Evolutionary conservation across 2,329 filamentous ascomycete genomes (phyloP).

Genomic region (Colletotrichum simmondsii): DNA sequence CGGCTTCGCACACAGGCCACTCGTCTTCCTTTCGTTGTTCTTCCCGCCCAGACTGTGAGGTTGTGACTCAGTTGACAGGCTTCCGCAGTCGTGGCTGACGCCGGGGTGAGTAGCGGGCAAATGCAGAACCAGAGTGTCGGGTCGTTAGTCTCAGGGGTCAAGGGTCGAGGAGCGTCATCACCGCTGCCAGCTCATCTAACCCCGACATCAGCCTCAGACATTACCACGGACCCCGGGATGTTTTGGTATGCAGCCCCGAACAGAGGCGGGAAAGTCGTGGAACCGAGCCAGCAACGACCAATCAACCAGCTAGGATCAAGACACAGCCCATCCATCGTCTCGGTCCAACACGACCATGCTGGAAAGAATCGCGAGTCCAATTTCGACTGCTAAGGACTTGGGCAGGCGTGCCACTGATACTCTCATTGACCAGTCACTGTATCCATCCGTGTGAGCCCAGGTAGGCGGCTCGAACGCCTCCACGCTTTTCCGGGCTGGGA

Average conservation of each 20-base stretch:
- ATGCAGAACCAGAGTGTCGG: constrained; percentile 31
- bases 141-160: constrained; percentile 29
- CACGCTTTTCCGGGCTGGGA: neutral
- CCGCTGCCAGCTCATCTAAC: constrained; percentile 27
- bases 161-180: constrained; percentile 30
- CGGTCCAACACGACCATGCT: constrained; percentile 12
- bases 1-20: constrained; percentile 8
- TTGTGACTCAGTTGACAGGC: constrained; percentile 26
- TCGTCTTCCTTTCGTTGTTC: constrained; percentile 15
- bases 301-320: constrained; percentile 12
- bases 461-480: neutral
- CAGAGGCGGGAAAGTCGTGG: constrained; percentile 26
- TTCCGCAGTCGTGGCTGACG: constrained; percentile 16
- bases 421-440: neutral
- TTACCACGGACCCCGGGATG: constrained; percentile 17
- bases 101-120: constrained; percentile 24
- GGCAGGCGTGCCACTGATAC: neutral
- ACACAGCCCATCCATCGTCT: constrained; percentile 3
- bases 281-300: constrained; percentile 14
- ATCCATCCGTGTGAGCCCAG: neutral
- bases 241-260: constrained; percentile 26
- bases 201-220: constrained; percentile 33
- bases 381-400: neutral
- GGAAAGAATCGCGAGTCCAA: constrained; percentile 15
- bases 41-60: constrained; percentile 4